Evolutionary conservation across 768 basidiomycete species (phyloP).

Genomic region (Boletus subcaerulescens): DNA sequence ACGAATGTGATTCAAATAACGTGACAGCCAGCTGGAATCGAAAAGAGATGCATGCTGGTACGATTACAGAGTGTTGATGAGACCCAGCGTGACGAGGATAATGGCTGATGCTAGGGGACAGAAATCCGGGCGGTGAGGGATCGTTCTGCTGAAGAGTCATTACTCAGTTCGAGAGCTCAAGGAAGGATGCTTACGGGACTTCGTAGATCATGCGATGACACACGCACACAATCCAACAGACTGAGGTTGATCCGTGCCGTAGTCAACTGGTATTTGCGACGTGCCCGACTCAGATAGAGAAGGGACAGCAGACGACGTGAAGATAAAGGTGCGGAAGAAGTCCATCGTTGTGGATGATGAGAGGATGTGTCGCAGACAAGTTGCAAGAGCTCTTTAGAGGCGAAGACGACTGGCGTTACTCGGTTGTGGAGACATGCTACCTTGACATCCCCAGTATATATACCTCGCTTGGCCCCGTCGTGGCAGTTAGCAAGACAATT

Average conservation of each 20-base stretch:
- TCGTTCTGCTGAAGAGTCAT: not conserved
- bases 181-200: constrained; percentile 10
- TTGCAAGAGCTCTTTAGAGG: not conserved
- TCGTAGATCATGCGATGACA: constrained; percentile 17
- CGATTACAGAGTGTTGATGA: not conserved
- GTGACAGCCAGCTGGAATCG: constrained; percentile 5
- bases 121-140: not conserved
- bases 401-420: constrained; percentile 6
- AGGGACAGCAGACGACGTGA: not conserved
- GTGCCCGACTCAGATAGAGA: not conserved
- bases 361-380: constrained; percentile 7
- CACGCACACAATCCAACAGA: not conserved
- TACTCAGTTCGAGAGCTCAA: not conserved
- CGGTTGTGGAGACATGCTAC: not conserved
- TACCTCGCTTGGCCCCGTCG: constrained; percentile 6
- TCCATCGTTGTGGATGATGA: constrained; percentile 18
- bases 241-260: no score
- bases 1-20: constrained; percentile 16
- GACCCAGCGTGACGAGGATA: not conserved
- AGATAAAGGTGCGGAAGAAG: constrained; percentile 2
- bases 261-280: constrained; percentile 14
- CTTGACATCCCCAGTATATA: constrained; percentile 7
- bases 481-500: constrained; percentile 13
- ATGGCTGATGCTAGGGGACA: not conserved
- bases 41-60: constrained; percentile 2